These are phyloP conservation scores for Pinus taeda DNA, from an alignment of 75 land plant species.

Conservation along the genomic window DNA sequence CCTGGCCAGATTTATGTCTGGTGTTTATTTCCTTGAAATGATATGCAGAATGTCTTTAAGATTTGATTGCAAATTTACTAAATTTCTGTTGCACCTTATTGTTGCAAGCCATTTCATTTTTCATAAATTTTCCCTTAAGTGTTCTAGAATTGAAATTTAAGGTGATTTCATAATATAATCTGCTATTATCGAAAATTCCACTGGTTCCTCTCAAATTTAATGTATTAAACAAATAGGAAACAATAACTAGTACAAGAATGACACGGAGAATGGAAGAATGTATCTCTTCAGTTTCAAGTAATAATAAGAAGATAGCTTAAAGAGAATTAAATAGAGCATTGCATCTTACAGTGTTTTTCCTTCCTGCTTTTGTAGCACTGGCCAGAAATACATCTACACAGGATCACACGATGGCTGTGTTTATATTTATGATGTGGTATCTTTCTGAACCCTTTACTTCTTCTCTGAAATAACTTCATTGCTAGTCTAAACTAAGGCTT, in stretches of 20 bases:
- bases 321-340: background rate
- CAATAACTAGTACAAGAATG: slow-evolving; percentile 6
- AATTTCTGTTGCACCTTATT: background rate
- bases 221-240: background rate
- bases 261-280: background rate
- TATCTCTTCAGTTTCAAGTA: background rate
- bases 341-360: slow-evolving; percentile 6
- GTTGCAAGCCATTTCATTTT: background rate
- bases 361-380: slow-evolving; percentile 64
- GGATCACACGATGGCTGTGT: slow-evolving; percentile 79
- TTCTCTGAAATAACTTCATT: background rate
- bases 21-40: no score
- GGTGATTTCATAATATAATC: background rate
- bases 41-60: background rate
- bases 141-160: background rate
- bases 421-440: slow-evolving; percentile 91
- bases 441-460: slow-evolving; percentile 6
- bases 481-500: background rate
- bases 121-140: background rate
- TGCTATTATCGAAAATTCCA: background rate
- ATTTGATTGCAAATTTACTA: background rate
- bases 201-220: background rate
- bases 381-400: slow-evolving; percentile 92
- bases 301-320: background rate
- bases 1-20: no score